These are phyloP conservation scores for Saprolegnia parasitica DNA, from an alignment of 352 stramenopile genomes.

Conservation along the genomic window DNA sequence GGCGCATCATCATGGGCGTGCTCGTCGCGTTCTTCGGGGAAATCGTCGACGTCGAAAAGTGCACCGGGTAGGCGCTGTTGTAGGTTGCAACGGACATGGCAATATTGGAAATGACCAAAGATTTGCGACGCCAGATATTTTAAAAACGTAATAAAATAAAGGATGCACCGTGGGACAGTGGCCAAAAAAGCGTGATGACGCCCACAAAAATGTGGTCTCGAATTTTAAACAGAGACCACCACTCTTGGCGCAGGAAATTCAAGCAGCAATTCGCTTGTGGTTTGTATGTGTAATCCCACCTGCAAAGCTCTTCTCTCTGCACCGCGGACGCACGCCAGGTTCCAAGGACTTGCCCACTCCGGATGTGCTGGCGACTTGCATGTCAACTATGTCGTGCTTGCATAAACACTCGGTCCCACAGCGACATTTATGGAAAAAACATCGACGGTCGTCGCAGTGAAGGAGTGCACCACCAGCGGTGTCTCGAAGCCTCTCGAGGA, in stretches of 20 bases:
- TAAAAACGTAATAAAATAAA: background rate
- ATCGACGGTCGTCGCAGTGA: too few relatives aligned
- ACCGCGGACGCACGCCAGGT: background rate
- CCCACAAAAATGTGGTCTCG: background rate
- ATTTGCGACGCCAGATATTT: background rate
- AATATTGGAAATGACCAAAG: slow-evolving; percentile 14
- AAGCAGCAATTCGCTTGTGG: background rate
- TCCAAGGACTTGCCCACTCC: background rate
- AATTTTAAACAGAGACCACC: background rate
- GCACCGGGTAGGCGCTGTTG: background rate
- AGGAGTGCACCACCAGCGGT: too few relatives aligned
- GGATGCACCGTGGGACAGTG: slow-evolving; percentile 3
- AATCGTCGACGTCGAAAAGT: slow-evolving; percentile 11
- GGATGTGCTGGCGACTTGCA: too few relatives aligned
- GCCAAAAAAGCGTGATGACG: slow-evolving; percentile 8
- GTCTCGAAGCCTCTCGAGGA: too few relatives aligned
- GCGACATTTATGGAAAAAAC: too few relatives aligned
- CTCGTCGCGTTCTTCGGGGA: background rate
- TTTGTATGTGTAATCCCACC: background rate
- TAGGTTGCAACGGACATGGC: slow-evolving; percentile 24
- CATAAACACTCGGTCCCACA: too few relatives aligned
- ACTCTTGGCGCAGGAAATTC: background rate
- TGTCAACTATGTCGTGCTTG: too few relatives aligned
- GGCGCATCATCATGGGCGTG: slow-evolving; percentile 2
- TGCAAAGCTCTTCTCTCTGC: background rate